Conservation (phyloP, 139 green algal genomes). For the Parachlorella kessleri region DNA sequence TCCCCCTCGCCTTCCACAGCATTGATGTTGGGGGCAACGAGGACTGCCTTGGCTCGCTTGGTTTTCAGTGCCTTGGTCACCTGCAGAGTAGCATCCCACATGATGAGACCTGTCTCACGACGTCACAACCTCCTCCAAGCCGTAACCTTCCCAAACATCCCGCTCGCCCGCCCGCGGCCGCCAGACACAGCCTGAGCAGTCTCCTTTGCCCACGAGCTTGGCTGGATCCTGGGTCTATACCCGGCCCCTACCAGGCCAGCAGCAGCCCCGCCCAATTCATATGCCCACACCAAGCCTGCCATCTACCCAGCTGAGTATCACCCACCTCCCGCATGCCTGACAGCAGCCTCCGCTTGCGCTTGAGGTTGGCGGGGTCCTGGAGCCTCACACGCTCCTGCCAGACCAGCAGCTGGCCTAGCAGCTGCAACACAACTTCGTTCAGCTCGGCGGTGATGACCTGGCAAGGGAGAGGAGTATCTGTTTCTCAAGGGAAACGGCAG, state of each 20-base stretch:
- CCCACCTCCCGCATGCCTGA: slow-evolving; percentile 45
- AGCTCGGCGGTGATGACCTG: slow-evolving; percentile 58
- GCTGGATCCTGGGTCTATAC: not conserved
- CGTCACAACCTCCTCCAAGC: slow-evolving; percentile 67
- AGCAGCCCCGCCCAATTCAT: not conserved
- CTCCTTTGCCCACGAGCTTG: not conserved
- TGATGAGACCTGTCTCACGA: too few relatives aligned
- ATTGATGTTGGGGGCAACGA: slow-evolving; percentile 85
- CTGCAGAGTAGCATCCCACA: too few relatives aligned
- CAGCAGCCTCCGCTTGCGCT: slow-evolving; percentile 56
- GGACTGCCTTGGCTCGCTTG: slow-evolving; percentile 52
- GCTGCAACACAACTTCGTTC: slow-evolving; percentile 33
- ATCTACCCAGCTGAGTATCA: not conserved
- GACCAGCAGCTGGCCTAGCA: slow-evolving; percentile 54
- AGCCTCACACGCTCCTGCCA: slow-evolving; percentile 58
- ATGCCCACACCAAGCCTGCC: not conserved
- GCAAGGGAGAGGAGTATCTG: not conserved
- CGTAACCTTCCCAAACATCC: not conserved
- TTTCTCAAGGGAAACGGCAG: too few relatives aligned
- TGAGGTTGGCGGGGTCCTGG: slow-evolving; percentile 41
- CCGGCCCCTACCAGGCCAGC: not conserved
- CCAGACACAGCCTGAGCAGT: not conserved
- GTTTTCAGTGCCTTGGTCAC: slow-evolving; percentile 33
- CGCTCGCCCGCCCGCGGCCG: not conserved
- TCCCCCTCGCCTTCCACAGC: slow-evolving; percentile 39